Percentiles rank a stretch among this genome's conserved stretches.
phyloP scores from a whole-genome alignment of 1,284 basidiomycete genomes.

The Fomitiporia mediterranea region DNA sequence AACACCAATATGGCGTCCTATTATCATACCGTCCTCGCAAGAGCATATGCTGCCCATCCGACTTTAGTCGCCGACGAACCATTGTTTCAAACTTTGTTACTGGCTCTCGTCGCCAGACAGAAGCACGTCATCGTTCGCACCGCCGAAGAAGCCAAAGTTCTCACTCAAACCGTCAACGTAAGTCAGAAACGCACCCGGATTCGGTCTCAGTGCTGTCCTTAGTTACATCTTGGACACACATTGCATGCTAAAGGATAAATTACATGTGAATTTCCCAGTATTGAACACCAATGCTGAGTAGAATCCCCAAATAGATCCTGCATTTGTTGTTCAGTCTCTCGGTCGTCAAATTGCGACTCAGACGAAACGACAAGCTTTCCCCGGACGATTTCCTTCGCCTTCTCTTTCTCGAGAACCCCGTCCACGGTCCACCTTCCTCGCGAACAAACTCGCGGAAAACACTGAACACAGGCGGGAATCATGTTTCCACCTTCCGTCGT shows the following conservation, averaged over 20 bases:
- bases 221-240: not conserved
- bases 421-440: constrained; percentile 4
- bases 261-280: constrained; percentile 1
- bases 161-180: constrained; percentile 52
- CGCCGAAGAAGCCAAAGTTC: constrained; percentile 49
- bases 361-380: constrained; percentile 22
- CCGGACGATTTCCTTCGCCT: constrained; percentile 46
- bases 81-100: constrained; percentile 60
- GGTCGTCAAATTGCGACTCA: constrained; percentile 53
- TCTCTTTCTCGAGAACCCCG: constrained; percentile 39
- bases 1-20: constrained; percentile 33
- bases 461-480: constrained; percentile 7
- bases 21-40: constrained; percentile 45
- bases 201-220: not conserved
- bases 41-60: constrained; percentile 40
- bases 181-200: constrained; percentile 28
- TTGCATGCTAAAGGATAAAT: constrained; percentile 10
- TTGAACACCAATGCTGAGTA: not conserved
- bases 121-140: constrained; percentile 60
- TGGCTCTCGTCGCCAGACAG: constrained; percentile 56
- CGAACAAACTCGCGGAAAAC: constrained; percentile 16
- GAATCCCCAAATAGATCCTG: constrained; percentile 41
- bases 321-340: constrained; percentile 53
- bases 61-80: constrained; percentile 42
- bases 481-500: constrained; percentile 16